Percentiles rank a stretch among this genome's conserved stretches.
Conservation (phyloP, 129 eudicot genomes). For the Cynara cardunculus region DNA sequence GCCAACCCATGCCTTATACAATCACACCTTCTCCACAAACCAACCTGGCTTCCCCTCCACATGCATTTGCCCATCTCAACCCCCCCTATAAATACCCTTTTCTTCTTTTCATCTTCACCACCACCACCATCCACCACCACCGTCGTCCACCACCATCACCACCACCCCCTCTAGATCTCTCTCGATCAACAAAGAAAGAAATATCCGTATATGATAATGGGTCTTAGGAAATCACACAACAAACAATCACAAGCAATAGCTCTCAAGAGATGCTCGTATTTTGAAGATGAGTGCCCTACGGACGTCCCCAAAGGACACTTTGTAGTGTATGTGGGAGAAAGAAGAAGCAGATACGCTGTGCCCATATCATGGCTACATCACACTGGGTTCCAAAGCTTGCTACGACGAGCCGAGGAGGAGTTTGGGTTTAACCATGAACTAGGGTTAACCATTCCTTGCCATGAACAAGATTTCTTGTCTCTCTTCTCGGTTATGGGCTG, state of each 20-base stretch:
- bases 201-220: conserved; percentile 24
- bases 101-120: conserved; percentile 13
- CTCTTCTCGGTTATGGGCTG: conserved; percentile 32
- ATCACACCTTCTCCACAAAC: conserved; percentile 24
- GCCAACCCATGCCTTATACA: conserved; percentile 26
- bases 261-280: conserved; percentile 40
- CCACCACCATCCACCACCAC: conserved; percentile 11
- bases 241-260: conserved; percentile 39
- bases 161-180: not conserved
- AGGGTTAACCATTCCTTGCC: conserved; percentile 70
- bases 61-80: conserved; percentile 36
- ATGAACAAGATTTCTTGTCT: conserved; percentile 52
- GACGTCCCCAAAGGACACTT: conserved; percentile 77
- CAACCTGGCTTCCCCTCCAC: conserved; percentile 40
- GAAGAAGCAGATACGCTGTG: conserved; percentile 44
- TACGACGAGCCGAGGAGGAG: conserved; percentile 58
- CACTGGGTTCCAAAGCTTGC: conserved; percentile 40
- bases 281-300: conserved; percentile 30
- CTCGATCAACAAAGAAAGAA: not conserved
- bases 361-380: conserved; percentile 52
- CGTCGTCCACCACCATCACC: conserved; percentile 2
- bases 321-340: conserved; percentile 63
- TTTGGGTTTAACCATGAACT: conserved; percentile 59
- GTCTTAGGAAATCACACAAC: conserved; percentile 37
- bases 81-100: conserved; percentile 19